A percentile compares a stretch with the other conserved stretches of the same genome.
Conservation (phyloP, 352 stramenopile species). For the Phytophthora lateralis region DNA sequence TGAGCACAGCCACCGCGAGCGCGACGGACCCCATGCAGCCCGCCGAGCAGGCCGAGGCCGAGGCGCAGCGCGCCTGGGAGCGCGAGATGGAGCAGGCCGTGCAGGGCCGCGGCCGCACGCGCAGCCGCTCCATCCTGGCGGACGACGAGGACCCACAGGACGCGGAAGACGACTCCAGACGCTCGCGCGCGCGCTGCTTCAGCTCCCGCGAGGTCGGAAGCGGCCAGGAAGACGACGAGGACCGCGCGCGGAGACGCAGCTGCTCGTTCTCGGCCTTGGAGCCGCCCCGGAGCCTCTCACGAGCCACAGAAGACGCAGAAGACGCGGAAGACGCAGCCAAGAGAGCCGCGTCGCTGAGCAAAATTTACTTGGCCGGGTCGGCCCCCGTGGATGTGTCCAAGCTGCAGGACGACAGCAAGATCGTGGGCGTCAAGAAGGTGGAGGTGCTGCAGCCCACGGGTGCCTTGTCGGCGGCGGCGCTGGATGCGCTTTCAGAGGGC, state of each 20-base stretch:
- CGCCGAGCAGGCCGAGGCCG: slow-evolving; percentile 50
- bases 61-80: slow-evolving; percentile 70
- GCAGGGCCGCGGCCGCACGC: slow-evolving; percentile 70
- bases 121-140: slow-evolving; percentile 82
- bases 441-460: slow-evolving; percentile 75
- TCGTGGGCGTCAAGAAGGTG: slow-evolving; percentile 78
- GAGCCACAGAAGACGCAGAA: slow-evolving; percentile 28
- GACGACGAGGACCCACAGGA: slow-evolving; percentile 36
- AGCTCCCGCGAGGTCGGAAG: slow-evolving; percentile 36
- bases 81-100: slow-evolving; percentile 84
- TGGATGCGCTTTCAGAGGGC: slow-evolving; percentile 79
- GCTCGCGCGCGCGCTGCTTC: slow-evolving; percentile 55
- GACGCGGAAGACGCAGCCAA: slow-evolving; percentile 47
- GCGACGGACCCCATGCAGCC: slow-evolving; percentile 10
- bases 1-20: slow-evolving; percentile 29
- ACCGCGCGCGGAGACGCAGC: slow-evolving; percentile 47
- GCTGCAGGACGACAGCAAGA: slow-evolving; percentile 78
- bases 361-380: slow-evolving; percentile 86
- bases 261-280: slow-evolving; percentile 69
- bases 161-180: slow-evolving; percentile 19
- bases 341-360: slow-evolving; percentile 74
- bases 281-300: slow-evolving; percentile 8
- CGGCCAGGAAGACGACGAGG: slow-evolving; percentile 6
- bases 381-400: slow-evolving; percentile 83
- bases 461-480: slow-evolving; percentile 71